Percentiles rank a stretch among this genome's conserved stretches.
Conservation (phyloP, 108 stramenopile species). For the Stephanodiscus triporus region DNA sequence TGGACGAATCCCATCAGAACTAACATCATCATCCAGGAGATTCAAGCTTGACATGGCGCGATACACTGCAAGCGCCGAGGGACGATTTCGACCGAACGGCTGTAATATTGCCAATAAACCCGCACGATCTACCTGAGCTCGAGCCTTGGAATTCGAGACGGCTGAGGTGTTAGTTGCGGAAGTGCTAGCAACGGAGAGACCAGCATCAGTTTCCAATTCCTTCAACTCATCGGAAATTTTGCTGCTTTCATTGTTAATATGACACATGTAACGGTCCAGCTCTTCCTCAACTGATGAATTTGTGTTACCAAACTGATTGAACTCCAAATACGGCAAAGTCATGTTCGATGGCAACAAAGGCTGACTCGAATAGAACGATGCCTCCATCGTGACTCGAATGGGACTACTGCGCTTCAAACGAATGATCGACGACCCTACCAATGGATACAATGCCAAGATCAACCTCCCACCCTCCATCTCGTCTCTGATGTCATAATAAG, state of each 20-base stretch:
- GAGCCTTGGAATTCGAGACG: slow-evolving; percentile 5
- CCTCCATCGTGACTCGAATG: too few relatives aligned
- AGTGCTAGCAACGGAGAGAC: neutral
- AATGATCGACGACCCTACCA: neutral
- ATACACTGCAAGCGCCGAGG: slow-evolving; percentile 35
- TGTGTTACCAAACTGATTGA: slow-evolving; percentile 20
- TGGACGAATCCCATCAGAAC: slow-evolving; percentile 18
- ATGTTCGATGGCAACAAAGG: slow-evolving; percentile 21
- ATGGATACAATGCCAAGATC: slow-evolving; percentile 28
- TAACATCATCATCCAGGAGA: slow-evolving; percentile 13
- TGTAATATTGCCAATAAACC: slow-evolving; percentile 40
- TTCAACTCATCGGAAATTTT: slow-evolving; percentile 9
- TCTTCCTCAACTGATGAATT: slow-evolving; percentile 35
- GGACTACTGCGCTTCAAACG: too few relatives aligned
- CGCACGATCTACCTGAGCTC: slow-evolving; percentile 38
- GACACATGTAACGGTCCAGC: slow-evolving; percentile 36
- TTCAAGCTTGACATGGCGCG: slow-evolving; percentile 33
- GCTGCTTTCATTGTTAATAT: neutral
- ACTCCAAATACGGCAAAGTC: slow-evolving; percentile 23
- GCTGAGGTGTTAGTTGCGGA: neutral
- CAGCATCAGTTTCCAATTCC: slow-evolving; percentile 7
- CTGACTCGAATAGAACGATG: slow-evolving; percentile 9
- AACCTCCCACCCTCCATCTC: neutral
- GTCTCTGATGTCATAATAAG: slow-evolving; percentile 11
- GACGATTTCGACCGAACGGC: slow-evolving; percentile 41